Evolutionary conservation across 2,329 filamentous ascomycete species (phyloP), one percentile per base, ranked within the genome.

Genomic region (Aureobasidium sp.): DNA sequence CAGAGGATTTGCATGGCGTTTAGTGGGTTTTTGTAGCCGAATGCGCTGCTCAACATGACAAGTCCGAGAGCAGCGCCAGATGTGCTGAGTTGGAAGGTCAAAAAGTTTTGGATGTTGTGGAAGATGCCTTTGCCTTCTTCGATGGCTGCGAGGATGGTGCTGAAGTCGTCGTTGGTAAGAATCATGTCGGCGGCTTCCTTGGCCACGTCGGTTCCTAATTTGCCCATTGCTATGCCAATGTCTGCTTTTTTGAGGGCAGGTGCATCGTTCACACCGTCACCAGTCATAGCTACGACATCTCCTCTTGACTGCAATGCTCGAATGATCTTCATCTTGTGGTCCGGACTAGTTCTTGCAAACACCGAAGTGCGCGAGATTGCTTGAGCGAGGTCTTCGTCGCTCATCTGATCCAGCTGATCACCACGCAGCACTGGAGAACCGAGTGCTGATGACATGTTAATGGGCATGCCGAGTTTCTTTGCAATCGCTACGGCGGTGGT

Each of bases 1-100:
- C 94, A 99, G 46, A 99, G 83, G 78, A 99, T 99, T 78, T 99
- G 94, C 94, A 99, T 99, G 55, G 94, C 91, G 73, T 99, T 99
- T 64, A 99, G 81, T 50, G 94, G 95, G 72, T 94, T 96, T 76
- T 91, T 92, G 78, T 95, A 94, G 42, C 94, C 94, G 65, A 97
- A 83, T 68, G 90, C 88, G 34, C 91, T 97, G 80, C 92, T 97
- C 70, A 99, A 76, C 67, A 99, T 85, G 20, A 99, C 94, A 60
- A 99, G 81, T 63, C 89, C 91, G 67, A 99, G 80, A 64, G 94
- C 91, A 61, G 95, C 94, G 23, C 95, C 94, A 73, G 91, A 97
- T 52, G 94, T 99, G 75, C 92, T 97, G 63, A 99, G 84, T 78
- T 99, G 95, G 77, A 99, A 99, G 0, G 94, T 97, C 66, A 99